A percentile compares a stretch with the other conserved stretches of the same genome.
Conservation (phyloP, 495 filamentous ascomycete species). For the Polyplosphaeria fusca region DNA sequence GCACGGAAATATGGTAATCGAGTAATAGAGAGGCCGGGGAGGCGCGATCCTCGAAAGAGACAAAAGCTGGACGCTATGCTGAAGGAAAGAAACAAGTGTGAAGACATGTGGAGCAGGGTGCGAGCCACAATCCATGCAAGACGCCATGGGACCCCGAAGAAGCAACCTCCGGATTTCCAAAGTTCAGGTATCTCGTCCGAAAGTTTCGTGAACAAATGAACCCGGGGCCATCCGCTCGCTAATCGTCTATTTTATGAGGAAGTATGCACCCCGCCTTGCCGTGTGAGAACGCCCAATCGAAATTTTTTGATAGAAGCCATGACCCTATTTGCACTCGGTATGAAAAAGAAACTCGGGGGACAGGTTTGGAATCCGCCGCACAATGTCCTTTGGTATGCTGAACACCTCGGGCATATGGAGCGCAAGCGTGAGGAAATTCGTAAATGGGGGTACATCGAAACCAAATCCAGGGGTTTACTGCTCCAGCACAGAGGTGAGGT, state of each 20-base stretch:
- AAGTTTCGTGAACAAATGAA: constrained; percentile 21
- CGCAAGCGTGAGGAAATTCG: constrained; percentile 1
- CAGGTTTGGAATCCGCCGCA: neutral
- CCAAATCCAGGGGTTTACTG: constrained; percentile 3
- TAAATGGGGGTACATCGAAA: constrained; percentile 16
- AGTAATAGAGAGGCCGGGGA: constrained; percentile 1
- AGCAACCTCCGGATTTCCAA: too few relatives aligned
- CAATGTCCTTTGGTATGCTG: too few relatives aligned
- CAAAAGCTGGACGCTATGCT: constrained; percentile 33
- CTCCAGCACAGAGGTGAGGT: constrained; percentile 24
- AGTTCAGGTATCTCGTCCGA: constrained; percentile 29
- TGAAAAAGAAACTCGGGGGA: neutral
- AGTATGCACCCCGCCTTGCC: constrained; percentile 29
- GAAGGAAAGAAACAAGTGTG: constrained; percentile 12
- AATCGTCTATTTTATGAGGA: constrained; percentile 31
- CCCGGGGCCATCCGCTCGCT: constrained; percentile 13
- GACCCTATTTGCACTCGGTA: neutral
- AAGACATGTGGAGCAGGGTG: neutral
- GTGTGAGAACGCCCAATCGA: constrained; percentile 22
- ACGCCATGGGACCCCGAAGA: constrained; percentile 30
- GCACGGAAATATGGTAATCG: neutral
- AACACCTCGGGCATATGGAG: neutral
- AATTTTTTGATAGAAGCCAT: constrained; percentile 21
- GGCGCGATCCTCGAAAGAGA: constrained; percentile 3
- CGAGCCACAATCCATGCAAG: constrained; percentile 16